These are phyloP conservation scores for Yamadazyma nakazawae DNA, from an alignment of 805 yeast species.

Conservation along the genomic window DNA sequence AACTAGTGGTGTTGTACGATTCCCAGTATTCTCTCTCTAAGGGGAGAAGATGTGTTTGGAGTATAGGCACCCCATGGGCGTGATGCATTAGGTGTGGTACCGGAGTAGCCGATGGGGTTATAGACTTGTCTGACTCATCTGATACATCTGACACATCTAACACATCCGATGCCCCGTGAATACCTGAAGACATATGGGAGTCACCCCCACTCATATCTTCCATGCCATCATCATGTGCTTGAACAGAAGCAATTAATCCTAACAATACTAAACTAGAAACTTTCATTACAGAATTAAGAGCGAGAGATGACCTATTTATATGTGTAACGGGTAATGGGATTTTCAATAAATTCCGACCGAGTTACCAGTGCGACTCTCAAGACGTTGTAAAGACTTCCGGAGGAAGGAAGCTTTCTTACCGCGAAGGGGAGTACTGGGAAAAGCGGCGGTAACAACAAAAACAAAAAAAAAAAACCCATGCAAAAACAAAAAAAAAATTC, in stretches of 20 bases:
- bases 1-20: slow-evolving; percentile 72
- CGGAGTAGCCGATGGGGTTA: not conserved
- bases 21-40: slow-evolving; percentile 79
- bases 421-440: too few species aligned
- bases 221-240: not conserved
- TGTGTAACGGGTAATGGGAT: not conserved
- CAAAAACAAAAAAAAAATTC: too few species aligned
- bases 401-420: too few species aligned
- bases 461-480: too few species aligned
- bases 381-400: too few species aligned
- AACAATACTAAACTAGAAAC: not conserved
- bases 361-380: too few species aligned
- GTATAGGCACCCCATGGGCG: slow-evolving; percentile 72
- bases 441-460: too few species aligned
- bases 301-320: not conserved
- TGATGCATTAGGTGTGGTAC: slow-evolving; percentile 37
- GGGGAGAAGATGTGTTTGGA: slow-evolving; percentile 62
- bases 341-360: too few species aligned
- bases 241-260: not conserved
- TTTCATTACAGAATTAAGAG: not conserved
- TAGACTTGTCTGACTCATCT: not conserved
- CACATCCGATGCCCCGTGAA: too few species aligned
- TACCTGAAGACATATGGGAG: too few species aligned
- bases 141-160: not conserved
- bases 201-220: too few species aligned